phyloP scores from a whole-genome alignment of 768 basidiomycete species.

The Kwoniella dendrophila region DNA sequence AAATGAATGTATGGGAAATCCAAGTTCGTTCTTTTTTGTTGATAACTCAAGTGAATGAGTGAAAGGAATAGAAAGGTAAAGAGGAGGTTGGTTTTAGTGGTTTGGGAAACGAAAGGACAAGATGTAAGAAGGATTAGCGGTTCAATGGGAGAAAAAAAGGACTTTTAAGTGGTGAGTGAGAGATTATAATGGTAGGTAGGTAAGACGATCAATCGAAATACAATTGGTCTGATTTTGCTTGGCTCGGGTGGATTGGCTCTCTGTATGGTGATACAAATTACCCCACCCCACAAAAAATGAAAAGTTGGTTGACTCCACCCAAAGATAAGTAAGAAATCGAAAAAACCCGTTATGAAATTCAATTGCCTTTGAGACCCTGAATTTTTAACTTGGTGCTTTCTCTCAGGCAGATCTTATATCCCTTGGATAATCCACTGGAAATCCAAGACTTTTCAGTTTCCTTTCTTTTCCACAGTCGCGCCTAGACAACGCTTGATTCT shows the following conservation, averaged over 20 bases:
- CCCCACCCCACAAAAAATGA: conserved; percentile 8
- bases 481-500: conserved; percentile 6
- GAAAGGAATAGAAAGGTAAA: not conserved
- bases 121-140: too few relatives aligned
- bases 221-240: too few relatives aligned
- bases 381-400: not conserved
- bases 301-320: not conserved
- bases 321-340: not conserved
- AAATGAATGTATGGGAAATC: not conserved
- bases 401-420: not conserved
- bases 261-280: not conserved
- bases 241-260: not conserved
- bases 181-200: not conserved
- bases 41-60: not conserved
- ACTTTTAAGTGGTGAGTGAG: not conserved
- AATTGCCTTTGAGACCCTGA: not conserved
- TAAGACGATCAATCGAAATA: conserved; percentile 1
- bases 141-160: too few relatives aligned
- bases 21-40: not conserved
- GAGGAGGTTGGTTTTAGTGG: not conserved
- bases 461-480: too few relatives aligned
- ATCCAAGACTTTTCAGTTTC: not conserved
- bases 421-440: not conserved
- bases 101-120: too few relatives aligned
- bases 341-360: not conserved